phyloP scores from a whole-genome alignment of 2,329 filamentous ascomycete genomes.

The Ascochyta koolunga region DNA sequence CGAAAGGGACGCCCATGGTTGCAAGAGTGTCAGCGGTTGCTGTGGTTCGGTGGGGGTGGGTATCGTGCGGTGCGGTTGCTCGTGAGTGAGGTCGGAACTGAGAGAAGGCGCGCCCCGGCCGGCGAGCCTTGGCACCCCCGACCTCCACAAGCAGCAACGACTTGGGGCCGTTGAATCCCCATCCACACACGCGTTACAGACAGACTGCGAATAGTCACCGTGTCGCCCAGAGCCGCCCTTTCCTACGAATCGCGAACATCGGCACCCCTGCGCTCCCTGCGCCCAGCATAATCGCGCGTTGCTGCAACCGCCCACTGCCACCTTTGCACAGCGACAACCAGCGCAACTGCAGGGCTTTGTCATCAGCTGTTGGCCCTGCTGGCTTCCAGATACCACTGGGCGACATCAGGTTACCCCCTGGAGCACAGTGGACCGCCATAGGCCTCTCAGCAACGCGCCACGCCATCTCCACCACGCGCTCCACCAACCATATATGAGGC shows the following conservation, averaged over 20 bases:
- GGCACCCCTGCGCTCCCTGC: slow-evolving; percentile 20
- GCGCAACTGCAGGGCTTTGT: slow-evolving; percentile 29
- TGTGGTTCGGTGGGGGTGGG: slow-evolving; percentile 29
- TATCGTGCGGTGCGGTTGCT: slow-evolving; percentile 9
- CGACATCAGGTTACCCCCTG: background rate
- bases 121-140: slow-evolving; percentile 19
- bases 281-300: slow-evolving; percentile 33
- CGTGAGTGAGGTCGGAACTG: slow-evolving; percentile 13
- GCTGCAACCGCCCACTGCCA: slow-evolving; percentile 26
- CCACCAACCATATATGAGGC: slow-evolving; percentile 32
- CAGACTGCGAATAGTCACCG: slow-evolving; percentile 32
- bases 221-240: slow-evolving; percentile 43
- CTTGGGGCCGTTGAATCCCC: slow-evolving; percentile 35
- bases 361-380: background rate
- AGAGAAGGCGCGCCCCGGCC: slow-evolving; percentile 13
- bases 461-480: slow-evolving; percentile 36
- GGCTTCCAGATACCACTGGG: background rate
- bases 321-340: slow-evolving; percentile 32
- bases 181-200: slow-evolving; percentile 36
- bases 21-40: slow-evolving; percentile 33
- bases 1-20: slow-evolving; percentile 70
- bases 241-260: slow-evolving; percentile 43
- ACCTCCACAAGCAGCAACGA: slow-evolving; percentile 34
- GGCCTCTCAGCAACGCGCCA: slow-evolving; percentile 30
- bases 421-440: background rate